phyloP scores from a whole-genome alignment of 2,329 filamentous ascomycete species.

The Colletotrichum godetiae region DNA sequence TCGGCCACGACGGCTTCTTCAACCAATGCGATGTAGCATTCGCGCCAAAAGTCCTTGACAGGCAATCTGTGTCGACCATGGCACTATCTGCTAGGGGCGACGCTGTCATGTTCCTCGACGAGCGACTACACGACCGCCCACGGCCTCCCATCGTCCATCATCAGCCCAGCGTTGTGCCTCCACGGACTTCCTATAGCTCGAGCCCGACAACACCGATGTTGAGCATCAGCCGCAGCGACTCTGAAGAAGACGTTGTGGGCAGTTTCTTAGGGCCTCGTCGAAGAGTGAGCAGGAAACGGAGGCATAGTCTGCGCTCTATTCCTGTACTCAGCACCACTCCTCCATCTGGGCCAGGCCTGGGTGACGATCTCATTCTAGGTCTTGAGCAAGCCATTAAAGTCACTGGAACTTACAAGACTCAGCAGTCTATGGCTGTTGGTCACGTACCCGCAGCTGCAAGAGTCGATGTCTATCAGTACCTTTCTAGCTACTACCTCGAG shows the following conservation, averaged over 20 bases:
- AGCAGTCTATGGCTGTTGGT: conserved; percentile 73
- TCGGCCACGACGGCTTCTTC: conserved; percentile 70
- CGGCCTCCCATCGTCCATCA: conserved; percentile 52
- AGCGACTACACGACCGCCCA: conserved; percentile 60
- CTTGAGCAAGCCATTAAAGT: conserved; percentile 69
- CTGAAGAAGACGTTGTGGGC: conserved; percentile 72
- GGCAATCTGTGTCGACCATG: conserved; percentile 70
- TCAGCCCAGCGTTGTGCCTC: conserved; percentile 45
- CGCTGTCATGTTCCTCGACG: conserved; percentile 71
- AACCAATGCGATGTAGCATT: conserved; percentile 74
- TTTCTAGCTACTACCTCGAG: conserved; percentile 67
- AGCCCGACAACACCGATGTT: conserved; percentile 62
- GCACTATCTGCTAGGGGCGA: conserved; percentile 71
- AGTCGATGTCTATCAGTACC: conserved; percentile 65
- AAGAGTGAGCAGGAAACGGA: conserved; percentile 53
- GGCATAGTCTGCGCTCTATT: conserved; percentile 48
- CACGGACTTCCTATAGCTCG: conserved; percentile 58
- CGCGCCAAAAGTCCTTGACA: conserved; percentile 71
- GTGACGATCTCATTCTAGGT: conserved; percentile 58
- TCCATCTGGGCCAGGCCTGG: conserved; percentile 54
- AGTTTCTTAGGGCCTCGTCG: conserved; percentile 66
- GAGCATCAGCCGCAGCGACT: conserved; percentile 71
- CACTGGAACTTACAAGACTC: conserved; percentile 67
- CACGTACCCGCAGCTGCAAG: conserved; percentile 64
- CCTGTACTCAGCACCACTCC: conserved; percentile 64